A percentile compares a stretch with the other conserved stretches of the same genome.
Conservation (phyloP, 192 early-diverging fungal genomes). For the Allomyces javanicus region DNA sequence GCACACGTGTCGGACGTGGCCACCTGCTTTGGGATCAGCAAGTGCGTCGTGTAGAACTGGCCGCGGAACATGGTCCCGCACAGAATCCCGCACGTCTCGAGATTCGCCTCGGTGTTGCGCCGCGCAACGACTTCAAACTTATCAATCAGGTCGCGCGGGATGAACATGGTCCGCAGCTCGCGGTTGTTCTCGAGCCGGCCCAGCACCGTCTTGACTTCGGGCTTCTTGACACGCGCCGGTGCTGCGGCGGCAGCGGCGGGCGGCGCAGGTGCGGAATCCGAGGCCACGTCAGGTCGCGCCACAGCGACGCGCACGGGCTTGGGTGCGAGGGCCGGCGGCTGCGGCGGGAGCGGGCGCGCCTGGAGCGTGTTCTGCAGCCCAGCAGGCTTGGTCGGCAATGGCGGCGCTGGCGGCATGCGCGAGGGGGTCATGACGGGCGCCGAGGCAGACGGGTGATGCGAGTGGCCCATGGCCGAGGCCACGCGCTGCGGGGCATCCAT, state of each 20-base stretch:
- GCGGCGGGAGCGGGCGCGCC: too few relatives aligned
- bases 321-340: too few relatives aligned
- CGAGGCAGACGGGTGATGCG: too few relatives aligned
- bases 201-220: too few relatives aligned
- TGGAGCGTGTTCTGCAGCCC: background rate
- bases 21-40: slow-evolving; percentile 77
- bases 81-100: slow-evolving; percentile 78
- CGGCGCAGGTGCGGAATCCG: too few relatives aligned
- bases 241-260: too few relatives aligned
- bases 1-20: slow-evolving; percentile 71
- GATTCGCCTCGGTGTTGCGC: slow-evolving; percentile 49
- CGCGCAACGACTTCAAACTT: slow-evolving; percentile 51
- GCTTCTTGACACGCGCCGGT: too few relatives aligned
- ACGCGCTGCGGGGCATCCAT: too few relatives aligned
- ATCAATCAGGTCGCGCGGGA: slow-evolving; percentile 44
- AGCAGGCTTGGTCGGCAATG: slow-evolving; percentile 5
- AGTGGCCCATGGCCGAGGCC: too few relatives aligned
- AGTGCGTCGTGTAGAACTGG: slow-evolving; percentile 39
- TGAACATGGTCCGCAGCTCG: slow-evolving; percentile 39
- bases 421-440: background rate
- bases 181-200: slow-evolving; percentile 27
- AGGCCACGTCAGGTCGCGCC: too few relatives aligned
- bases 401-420: background rate
- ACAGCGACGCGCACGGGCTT: too few relatives aligned
- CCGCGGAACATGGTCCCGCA: slow-evolving; percentile 44